Base-by-base conservation (phyloP, 2,329 filamentous ascomycete genomes). In the Neodidymelliopsis sp. region DNA sequence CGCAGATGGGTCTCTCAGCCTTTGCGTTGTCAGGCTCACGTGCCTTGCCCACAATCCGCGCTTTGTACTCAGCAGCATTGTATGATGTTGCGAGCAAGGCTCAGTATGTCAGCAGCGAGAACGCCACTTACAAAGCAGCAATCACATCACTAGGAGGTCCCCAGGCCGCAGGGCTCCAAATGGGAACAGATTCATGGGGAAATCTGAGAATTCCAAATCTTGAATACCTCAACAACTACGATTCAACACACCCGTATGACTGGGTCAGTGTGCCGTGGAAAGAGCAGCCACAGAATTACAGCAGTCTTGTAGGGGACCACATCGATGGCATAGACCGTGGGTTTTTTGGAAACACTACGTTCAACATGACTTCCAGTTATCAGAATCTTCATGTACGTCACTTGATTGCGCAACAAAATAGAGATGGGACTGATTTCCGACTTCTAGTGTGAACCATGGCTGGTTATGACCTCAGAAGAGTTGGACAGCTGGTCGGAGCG, bases 251-350 rank as follows among this genome's bases (percentile, higher is more conserved):
- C 19, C 33, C 47, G 4, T 10, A 41, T 19, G 9, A 28, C 13
- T 49, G 48, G 52, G 7, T 55, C 13, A 5, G 25, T 6, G 38
- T 36, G 4, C 28, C 52, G 12, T 52, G 52, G 48, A 24, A 29
- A 10, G 13, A 51, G 9, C 4, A 24, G 11, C n/a, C 44, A 8
- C 47, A 39, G 15, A 52, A 52, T 22, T 52, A 55, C 24, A 48
- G 47, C 19, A 55, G 52, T 23, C 35, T 51, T 13, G 8, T 55
- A 11, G 42, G 48, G 1, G 52, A 44, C 19, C 52, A 43, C n/a
- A 27, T 55, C 2, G 36, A 39, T 18, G 52, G 43, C 16, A 22
- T 51, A 2, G 18, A 52, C 29, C 48, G 47, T 9, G 13, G 15
- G 10, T 40, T 45, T 15, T 19, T 15, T 16, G 52, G 47, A 3